Conservation (phyloP, 768 basidiomycete species). For the Rhizopogon roseolus region DNA sequence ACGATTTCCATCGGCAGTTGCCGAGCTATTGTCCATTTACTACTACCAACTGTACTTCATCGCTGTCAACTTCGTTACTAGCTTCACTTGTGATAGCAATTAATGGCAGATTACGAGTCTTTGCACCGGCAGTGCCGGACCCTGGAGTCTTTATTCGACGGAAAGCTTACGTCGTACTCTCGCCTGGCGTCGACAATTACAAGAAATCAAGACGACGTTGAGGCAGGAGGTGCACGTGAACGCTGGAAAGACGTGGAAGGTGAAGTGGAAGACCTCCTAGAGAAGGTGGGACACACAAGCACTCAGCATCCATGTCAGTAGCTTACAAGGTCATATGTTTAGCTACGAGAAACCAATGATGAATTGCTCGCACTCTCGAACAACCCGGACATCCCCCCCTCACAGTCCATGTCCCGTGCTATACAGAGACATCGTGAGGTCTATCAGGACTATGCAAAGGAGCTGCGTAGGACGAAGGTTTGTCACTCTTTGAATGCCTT, state of each 20-base stretch:
- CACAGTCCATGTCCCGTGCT: constrained; percentile 81
- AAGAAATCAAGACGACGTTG: constrained; percentile 51
- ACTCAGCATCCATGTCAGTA: not conserved
- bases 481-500: not conserved
- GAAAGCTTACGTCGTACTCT: constrained; percentile 87
- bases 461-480: constrained; percentile 85
- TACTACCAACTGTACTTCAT: not conserved
- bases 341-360: constrained; percentile 88
- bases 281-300: constrained; percentile 52
- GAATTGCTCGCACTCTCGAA: constrained; percentile 65
- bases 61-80: not conserved
- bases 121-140: constrained; percentile 90
- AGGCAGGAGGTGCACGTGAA: constrained; percentile 64
- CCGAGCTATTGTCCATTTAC: constrained; percentile 1
- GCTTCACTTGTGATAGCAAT: not conserved
- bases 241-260: constrained; percentile 80
- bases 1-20: constrained; percentile 7
- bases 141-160: constrained; percentile 87
- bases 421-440: constrained; percentile 90
- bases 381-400: constrained; percentile 63
- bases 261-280: constrained; percentile 81
- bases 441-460: constrained; percentile 80
- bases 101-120: constrained; percentile 83
- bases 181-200: constrained; percentile 72
- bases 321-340: constrained; percentile 9